These are phyloP conservation scores for Didymella lethalis DNA, from an alignment of 2,329 filamentous ascomycete genomes.

Conservation along the genomic window DNA sequence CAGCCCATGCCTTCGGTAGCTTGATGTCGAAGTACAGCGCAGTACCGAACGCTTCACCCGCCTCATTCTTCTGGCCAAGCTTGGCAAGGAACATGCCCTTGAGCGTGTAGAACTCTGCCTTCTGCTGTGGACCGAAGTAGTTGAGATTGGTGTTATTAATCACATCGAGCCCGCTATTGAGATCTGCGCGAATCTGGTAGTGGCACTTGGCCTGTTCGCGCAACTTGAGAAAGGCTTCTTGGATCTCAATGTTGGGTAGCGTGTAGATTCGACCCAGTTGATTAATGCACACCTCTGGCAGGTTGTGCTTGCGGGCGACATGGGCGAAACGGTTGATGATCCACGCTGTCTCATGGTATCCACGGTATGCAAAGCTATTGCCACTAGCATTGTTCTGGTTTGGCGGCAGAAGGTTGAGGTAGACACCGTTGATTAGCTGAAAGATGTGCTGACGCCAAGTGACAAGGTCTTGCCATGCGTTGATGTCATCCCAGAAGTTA, in stretches of 20 bases:
- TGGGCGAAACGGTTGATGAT: constrained; percentile 99
- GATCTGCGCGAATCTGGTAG: constrained; percentile 92
- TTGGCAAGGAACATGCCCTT: constrained; percentile 99
- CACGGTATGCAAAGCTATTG: constrained; percentile 94
- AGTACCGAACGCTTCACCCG: constrained; percentile 92
- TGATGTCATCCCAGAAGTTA: constrained; percentile 99
- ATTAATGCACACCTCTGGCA: constrained; percentile 96
- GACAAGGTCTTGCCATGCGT: constrained; percentile 98
- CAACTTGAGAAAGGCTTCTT: constrained; percentile 97
- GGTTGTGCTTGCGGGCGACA: constrained; percentile 93
- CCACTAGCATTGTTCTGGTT: constrained; percentile 80
- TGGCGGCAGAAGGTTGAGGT: constrained; percentile 82
- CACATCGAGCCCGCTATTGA: constrained; percentile 92
- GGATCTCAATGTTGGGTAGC: constrained; percentile 98
- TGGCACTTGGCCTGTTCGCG: constrained; percentile 99
- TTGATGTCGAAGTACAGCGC: constrained; percentile 96
- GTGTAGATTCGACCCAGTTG: constrained; percentile 98
- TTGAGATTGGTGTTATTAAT: constrained; percentile 99
- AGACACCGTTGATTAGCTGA: constrained; percentile 93
- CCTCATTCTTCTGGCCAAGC: constrained; percentile 86
- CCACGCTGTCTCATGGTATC: constrained; percentile 99
- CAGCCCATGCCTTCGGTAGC: constrained; percentile 96
- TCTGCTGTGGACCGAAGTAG: constrained; percentile 95
- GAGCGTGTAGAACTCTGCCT: constrained; percentile 98
- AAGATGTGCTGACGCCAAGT: constrained; percentile 99